Evolutionary conservation across 352 stramenopile genomes (phyloP).

Genomic region (Pythium grandisporangium): DNA sequence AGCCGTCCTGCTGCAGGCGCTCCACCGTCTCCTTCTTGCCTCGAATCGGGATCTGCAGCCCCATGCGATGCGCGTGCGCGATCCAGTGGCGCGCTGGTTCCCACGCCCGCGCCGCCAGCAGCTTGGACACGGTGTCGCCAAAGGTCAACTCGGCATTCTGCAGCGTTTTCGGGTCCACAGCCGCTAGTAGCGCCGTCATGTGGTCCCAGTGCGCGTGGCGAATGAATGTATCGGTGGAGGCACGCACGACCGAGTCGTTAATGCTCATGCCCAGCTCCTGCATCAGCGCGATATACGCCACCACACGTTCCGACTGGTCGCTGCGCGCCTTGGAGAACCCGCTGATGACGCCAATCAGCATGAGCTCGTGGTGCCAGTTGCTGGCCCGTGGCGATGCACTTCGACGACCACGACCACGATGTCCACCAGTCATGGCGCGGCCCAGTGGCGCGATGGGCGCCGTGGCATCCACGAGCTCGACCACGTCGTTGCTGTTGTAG

Average conservation of each 20-base stretch:
- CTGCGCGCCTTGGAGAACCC: conserved; percentile 65
- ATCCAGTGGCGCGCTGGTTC: conserved; percentile 46
- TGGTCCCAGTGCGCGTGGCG: conserved; percentile 51
- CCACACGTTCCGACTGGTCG: conserved; percentile 61
- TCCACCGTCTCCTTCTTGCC: conserved; percentile 48
- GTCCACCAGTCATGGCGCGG: conserved; percentile 7
- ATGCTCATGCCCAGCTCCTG: conserved; percentile 30
- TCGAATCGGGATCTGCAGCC: conserved; percentile 53
- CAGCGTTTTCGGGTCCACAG: conserved; percentile 36
- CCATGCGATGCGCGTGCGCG: conserved; percentile 25
- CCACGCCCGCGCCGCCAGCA: conserved; percentile 55
- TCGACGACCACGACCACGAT: conserved; percentile 17
- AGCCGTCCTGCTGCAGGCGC: conserved; percentile 18
- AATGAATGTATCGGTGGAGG: conserved; percentile 61
- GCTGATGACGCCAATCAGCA: conserved; percentile 77
- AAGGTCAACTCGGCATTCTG: conserved; percentile 50
- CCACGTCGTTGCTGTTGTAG: background rate
- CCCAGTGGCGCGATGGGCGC: too few relatives aligned
- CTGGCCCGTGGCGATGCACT: conserved; percentile 12
- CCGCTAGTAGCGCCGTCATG: conserved; percentile 33
- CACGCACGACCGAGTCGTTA: conserved; percentile 69
- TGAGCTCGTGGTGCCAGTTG: conserved; percentile 33
- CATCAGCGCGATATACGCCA: conserved; percentile 51
- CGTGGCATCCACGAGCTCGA: background rate
- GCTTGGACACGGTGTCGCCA: conserved; percentile 71